Conservation (phyloP, 768 basidiomycete genomes). For the Erythrobasidium yunnanense region DNA sequence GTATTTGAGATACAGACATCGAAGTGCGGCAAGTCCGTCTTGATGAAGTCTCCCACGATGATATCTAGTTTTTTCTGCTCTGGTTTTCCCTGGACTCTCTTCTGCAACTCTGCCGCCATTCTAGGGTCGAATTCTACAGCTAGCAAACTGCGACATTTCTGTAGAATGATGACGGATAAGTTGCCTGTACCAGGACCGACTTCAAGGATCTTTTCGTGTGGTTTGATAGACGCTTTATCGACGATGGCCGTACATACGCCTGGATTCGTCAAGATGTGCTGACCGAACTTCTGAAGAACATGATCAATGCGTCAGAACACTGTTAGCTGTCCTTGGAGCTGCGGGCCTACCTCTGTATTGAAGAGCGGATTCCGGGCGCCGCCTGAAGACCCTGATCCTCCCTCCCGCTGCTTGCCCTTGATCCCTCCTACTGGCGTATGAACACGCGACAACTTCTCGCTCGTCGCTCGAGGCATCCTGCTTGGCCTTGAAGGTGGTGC, state of each 20-base stretch:
- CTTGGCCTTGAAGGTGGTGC: background rate
- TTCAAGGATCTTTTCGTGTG: conserved; percentile 91
- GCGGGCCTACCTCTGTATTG: conserved; percentile 67
- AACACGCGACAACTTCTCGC: conserved; percentile 57
- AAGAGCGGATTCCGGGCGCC: conserved; percentile 66
- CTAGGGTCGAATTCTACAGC: conserved; percentile 95
- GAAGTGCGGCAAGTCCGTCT: conserved; percentile 94
- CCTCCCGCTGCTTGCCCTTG: conserved; percentile 21
- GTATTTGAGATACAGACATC: conserved; percentile 99
- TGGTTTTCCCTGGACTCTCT: conserved; percentile 95
- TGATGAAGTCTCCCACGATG: conserved; percentile 94
- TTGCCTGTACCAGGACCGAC: conserved; percentile 98
- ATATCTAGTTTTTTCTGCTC: conserved; percentile 91
- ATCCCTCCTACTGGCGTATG: conserved; percentile 29
- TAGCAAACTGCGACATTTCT: conserved; percentile 81
- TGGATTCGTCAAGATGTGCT: conserved; percentile 94
- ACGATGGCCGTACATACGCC: conserved; percentile 63
- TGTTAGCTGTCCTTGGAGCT: background rate
- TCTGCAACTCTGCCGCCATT: conserved; percentile 95
- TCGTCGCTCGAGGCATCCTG: conserved; percentile 67
- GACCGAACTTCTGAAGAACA: conserved; percentile 61
- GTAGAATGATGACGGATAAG: conserved; percentile 80
- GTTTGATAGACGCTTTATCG: conserved; percentile 70
- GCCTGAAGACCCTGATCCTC: background rate
- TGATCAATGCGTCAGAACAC: background rate